A percentile compares a stretch with the other conserved stretches of the same genome.
phyloP scores from a whole-genome alignment of 2,329 filamentous ascomycete species.

The Xylariales sp. region DNA sequence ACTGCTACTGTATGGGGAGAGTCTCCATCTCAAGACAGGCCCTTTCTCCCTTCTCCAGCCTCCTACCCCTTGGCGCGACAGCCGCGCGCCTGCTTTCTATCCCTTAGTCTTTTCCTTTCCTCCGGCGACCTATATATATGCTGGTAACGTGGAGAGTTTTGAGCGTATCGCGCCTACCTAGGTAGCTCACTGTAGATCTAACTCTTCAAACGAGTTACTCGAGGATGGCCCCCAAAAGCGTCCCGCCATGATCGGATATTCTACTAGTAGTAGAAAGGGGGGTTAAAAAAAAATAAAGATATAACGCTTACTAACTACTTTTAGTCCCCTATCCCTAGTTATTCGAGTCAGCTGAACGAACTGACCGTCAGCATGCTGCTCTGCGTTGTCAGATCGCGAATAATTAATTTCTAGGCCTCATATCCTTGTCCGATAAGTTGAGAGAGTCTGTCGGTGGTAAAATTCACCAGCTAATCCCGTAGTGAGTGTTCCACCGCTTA shows the following conservation, averaged over 20 bases:
- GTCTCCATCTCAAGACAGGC: background rate
- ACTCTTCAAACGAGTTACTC: background rate
- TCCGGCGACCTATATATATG: background rate
- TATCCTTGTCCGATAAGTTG: background rate
- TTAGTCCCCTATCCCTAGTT: background rate
- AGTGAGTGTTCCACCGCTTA: background rate
- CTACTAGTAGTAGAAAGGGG: too few relatives aligned
- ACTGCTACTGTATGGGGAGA: too few relatives aligned
- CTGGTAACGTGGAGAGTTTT: background rate
- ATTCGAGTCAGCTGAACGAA: conserved; percentile 12
- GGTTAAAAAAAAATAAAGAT: background rate
- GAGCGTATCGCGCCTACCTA: background rate
- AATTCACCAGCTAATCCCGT: background rate
- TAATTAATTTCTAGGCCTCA: background rate
- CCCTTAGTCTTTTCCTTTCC: background rate
- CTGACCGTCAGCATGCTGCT: background rate
- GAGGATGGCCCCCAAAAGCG: background rate
- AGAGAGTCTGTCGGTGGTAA: background rate
- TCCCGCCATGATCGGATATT: background rate
- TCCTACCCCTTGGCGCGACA: conserved; percentile 16
- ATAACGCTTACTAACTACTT: background rate
- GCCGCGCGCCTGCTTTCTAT: conserved; percentile 24
- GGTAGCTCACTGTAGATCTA: background rate
- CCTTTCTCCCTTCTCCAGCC: conserved; percentile 2
- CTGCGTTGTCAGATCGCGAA: background rate